Base-by-base conservation (phyloP, 192 early-diverging fungal species). In the Geranomyces michiganensis region DNA sequence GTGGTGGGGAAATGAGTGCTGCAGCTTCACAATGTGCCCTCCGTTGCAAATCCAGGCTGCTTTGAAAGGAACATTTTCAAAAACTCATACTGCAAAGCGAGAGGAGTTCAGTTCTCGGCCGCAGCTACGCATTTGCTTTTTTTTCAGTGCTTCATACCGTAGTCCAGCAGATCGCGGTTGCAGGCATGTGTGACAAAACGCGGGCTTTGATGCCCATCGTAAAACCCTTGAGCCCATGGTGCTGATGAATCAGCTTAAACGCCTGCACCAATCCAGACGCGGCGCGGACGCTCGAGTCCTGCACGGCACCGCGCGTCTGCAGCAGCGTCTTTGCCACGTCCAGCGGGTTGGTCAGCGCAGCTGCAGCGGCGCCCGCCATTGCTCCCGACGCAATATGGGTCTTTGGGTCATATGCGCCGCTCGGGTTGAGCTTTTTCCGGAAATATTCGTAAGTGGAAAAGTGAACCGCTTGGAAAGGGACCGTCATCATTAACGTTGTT, bases 281-380 rank as follows among this genome's bases (percentile, higher is more conserved):
- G 13, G 83, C 71, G 48, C 91, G 78, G 44, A 97, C 88, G 36
- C 81, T 88, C 5, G 82, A 26, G 64, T 96, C 94, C 0, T 80
- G 67, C 1, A 88, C 83, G n/a, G 86, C 81, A 0, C 95, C 95
- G 14, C 94, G 83, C 3, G 95, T 96, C 75, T 99, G 96, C 69
- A 99, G 79, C 63, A 96, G 75, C n/a, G 96, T 99, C 76, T 97
- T 97, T 36, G 90, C 90, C 17, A 96, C 95, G 77, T 99, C 95
- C n/a, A 99, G 78, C 0, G 96, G 96, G 26, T 92, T 98, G 0
- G 96, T 98, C 33, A 90, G 76, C 14, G 92, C 87, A 0, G 93
- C 89, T 0, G 96, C 96, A 1, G 94, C 71, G 0, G 90, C 92
- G 46, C 96, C 96, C 5, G 96, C 95, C 56, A 93, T 72, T 22